Evolutionary conservation across 805 yeast genomes (phyloP).

Genomic region (Kluyveromyces starmeri): DNA sequence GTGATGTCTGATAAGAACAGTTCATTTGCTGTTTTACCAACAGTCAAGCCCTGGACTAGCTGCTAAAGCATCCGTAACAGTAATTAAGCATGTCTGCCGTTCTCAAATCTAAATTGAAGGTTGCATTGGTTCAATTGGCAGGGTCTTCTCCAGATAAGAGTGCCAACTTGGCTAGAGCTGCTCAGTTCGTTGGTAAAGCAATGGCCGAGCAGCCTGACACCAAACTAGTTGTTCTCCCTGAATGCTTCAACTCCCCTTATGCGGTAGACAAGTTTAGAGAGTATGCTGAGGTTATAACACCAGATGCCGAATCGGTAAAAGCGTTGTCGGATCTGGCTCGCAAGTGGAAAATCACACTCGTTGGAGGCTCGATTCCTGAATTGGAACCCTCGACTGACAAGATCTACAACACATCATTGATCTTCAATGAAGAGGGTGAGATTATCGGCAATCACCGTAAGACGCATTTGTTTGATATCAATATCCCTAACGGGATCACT

Average conservation of each 20-base stretch:
- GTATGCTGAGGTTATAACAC: slow-evolving; percentile 81
- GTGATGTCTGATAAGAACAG: too few relatives aligned
- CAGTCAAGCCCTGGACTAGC: too few relatives aligned
- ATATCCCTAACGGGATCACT: slow-evolving; percentile 82
- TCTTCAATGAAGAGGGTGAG: slow-evolving; percentile 65
- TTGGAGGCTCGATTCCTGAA: slow-evolving; percentile 95
- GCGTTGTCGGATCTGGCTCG: slow-evolving; percentile 62
- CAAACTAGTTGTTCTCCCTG: slow-evolving; percentile 81
- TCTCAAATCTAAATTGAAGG: slow-evolving; percentile 50
- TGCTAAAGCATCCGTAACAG: too few relatives aligned
- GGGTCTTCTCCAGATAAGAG: slow-evolving; percentile 60
- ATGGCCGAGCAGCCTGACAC: slow-evolving; percentile 45
- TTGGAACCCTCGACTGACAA: slow-evolving; percentile 44
- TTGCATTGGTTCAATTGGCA: slow-evolving; percentile 83
- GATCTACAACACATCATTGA: slow-evolving; percentile 62
- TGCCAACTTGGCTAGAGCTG: slow-evolving; percentile 65
- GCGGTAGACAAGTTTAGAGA: slow-evolving; percentile 77
- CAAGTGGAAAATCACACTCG: slow-evolving; percentile 49
- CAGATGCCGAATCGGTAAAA: slow-evolving; percentile 56
- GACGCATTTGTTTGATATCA: slow-evolving; percentile 85
- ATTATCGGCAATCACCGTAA: slow-evolving; percentile 85
- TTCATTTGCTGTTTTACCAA: too few relatives aligned
- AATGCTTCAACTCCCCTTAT: slow-evolving; percentile 94
- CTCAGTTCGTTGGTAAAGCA: slow-evolving; percentile 57
- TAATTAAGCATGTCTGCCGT: slow-evolving; percentile 8